Base-by-base conservation (phyloP, 2,329 filamentous ascomycete species). In the Trichoderma semiorbis region DNA sequence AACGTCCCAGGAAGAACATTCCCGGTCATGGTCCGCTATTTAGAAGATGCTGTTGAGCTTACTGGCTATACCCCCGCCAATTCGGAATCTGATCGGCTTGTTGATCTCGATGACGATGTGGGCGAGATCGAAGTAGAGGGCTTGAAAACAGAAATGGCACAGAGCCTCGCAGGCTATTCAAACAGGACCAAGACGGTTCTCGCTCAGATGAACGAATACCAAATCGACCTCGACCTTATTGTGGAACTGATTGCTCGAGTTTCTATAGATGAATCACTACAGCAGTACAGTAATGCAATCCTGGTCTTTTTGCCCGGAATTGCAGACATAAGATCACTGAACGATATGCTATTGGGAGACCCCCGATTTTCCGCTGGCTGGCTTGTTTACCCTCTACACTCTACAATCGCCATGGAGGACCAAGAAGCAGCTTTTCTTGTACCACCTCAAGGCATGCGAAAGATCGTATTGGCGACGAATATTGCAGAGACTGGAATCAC, bases 401-500 rank as follows among this genome's bases (percentile, higher is more conserved):
- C 96, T 0, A 94, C 93, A 0, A 98, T 99, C 76, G 94, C 95
- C 12, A 98, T 93, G 61, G 95, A 98, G 77, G 96, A 99, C 73
- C 96, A 99, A 79, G 95, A 99, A 81, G 91, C 92, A 39, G 96
- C 96, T 0, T 99, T 99, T 79, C 84, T 93, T 7, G 83, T 97
- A 0, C 96, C 96, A 7, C 94, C 95, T 1, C 87, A 86, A 3
- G 95, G 95, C 0, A 86, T 90, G 71, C 89, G 95, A 74, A 99
- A 99, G 83, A 96, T 99, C 74, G 95, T 99, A 2, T 87, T 99
- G 69, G 95, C 96, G 2, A 99, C 96, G 16, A 99, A 99, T 78
- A 99, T 99, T 80, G 96, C 96, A 5, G 96, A 99, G 81, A 99
- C 96, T 0, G 96, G 96, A 84, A 97, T 99, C 78, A 99, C 96